These are phyloP conservation scores for Neopestalotiopsis sp. DNA, from an alignment of 2,329 filamentous ascomycete species.

Conservation along the genomic window DNA sequence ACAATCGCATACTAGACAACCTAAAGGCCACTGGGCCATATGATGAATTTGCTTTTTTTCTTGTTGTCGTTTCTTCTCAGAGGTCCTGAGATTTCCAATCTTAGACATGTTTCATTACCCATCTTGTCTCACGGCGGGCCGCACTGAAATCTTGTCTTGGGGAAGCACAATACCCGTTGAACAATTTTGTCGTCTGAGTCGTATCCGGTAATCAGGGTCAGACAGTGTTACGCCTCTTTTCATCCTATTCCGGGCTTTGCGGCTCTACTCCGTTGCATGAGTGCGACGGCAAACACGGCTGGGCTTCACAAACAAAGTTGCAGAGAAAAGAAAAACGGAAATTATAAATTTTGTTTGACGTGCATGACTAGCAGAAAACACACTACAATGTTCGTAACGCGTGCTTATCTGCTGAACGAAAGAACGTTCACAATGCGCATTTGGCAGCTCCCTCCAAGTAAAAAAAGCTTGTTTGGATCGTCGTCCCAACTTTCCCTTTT, in stretches of 20 bases:
- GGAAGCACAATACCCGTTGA: neutral
- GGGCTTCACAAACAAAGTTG: neutral
- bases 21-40: neutral
- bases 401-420: neutral
- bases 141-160: conserved; percentile 1
- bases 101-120: neutral
- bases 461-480: conserved; percentile 1
- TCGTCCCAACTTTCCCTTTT: neutral
- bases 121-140: neutral
- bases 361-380: neutral
- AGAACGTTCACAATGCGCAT: neutral
- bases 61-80: neutral
- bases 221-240: neutral
- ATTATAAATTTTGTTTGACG: neutral
- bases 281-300: neutral
- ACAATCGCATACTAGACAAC: neutral
- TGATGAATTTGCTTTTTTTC: neutral
- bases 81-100: neutral
- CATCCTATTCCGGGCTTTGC: neutral
- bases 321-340: neutral
- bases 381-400: neutral
- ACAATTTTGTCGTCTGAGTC: neutral
- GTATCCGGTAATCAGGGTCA: neutral
- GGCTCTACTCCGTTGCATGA: neutral
- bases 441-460: neutral